Evolutionary conservation across 768 basidiomycete genomes (phyloP).

Genomic region (Rhizopogon vesiculosus): DNA sequence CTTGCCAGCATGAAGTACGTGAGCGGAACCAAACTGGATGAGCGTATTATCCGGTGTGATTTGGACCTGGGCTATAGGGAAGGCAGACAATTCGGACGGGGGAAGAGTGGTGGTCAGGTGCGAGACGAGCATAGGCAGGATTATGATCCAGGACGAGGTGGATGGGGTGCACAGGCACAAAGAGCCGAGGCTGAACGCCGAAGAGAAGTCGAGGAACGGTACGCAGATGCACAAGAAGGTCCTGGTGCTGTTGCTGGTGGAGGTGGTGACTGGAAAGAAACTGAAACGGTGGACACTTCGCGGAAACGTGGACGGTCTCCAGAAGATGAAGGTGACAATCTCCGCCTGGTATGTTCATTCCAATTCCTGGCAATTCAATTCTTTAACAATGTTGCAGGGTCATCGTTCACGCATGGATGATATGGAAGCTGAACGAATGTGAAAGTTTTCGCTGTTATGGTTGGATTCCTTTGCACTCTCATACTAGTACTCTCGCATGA

Average conservation of each 20-base stretch:
- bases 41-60: constrained; percentile 97
- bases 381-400: constrained; percentile 32
- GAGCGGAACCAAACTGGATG: constrained; percentile 97
- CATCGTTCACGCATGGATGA: constrained; percentile 62
- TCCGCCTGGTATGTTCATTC: constrained; percentile 45
- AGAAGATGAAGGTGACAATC: constrained; percentile 65
- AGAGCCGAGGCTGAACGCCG: constrained; percentile 67
- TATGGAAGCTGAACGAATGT: constrained; percentile 69
- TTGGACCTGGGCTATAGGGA: constrained; percentile 96
- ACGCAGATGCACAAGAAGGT: constrained; percentile 74
- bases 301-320: constrained; percentile 74
- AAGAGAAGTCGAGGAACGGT: constrained; percentile 82
- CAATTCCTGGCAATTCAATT: not conserved
- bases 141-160: constrained; percentile 94
- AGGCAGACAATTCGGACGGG: constrained; percentile 94
- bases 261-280: constrained; percentile 82
- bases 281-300: constrained; percentile 37
- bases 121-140: constrained; percentile 96
- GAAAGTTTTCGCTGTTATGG: constrained; percentile 23
- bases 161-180: constrained; percentile 89
- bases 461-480: constrained; percentile 13
- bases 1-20: constrained; percentile 90
- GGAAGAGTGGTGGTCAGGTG: constrained; percentile 95
- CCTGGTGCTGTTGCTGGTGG: constrained; percentile 80
- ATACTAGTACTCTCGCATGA: not conserved